These are phyloP conservation scores for Leccinum barrowsii DNA, from an alignment of 768 basidiomycete species.

Conservation along the genomic window DNA sequence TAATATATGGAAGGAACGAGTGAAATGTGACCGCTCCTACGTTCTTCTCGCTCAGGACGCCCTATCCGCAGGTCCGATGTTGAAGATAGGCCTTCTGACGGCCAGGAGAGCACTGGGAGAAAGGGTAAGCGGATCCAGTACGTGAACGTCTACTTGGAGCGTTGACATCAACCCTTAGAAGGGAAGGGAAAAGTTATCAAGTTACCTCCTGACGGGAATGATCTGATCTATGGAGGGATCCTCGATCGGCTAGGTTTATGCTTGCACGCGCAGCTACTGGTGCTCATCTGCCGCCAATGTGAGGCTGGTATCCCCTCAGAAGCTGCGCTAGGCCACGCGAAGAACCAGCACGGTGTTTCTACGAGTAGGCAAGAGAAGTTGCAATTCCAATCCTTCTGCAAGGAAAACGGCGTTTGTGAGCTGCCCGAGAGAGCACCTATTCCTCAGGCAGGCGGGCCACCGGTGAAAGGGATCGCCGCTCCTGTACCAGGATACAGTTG, in stretches of 20 bases:
- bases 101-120: too few relatives aligned
- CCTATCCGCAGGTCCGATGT: too few relatives aligned
- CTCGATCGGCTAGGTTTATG: not conserved
- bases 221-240: not conserved
- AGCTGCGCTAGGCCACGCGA: not conserved
- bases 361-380: too few relatives aligned
- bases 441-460: not conserved
- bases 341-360: not conserved
- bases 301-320: not conserved
- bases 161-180: not conserved
- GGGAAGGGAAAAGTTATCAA: not conserved
- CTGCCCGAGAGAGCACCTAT: not conserved
- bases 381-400: not conserved
- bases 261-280: not conserved
- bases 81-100: too few relatives aligned
- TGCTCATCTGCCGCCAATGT: constrained; percentile 2
- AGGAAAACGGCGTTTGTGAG: not conserved
- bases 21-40: too few relatives aligned
- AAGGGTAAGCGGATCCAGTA: too few relatives aligned
- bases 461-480: not conserved
- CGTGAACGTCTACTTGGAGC: too few relatives aligned
- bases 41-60: too few relatives aligned
- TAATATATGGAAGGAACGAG: too few relatives aligned
- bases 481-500: constrained; percentile 1
- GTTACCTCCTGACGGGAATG: not conserved